Evolutionary conservation across 768 basidiomycete genomes (phyloP).

Genomic region (Pholiota molesta): DNA sequence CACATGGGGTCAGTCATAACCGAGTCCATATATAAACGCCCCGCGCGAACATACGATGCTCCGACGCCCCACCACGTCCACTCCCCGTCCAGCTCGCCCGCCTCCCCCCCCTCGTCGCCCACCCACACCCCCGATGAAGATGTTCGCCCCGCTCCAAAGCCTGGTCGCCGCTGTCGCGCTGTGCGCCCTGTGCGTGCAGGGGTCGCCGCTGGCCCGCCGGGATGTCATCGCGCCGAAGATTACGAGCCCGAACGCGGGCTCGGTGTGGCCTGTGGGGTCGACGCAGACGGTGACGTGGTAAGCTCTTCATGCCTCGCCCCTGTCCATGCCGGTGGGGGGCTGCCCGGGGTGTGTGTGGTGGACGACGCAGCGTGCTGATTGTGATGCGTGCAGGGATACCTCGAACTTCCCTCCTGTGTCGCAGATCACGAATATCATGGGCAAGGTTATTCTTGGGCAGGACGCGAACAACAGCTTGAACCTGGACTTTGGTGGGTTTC

Average conservation of each 20-base stretch:
- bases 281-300: conserved; percentile 57
- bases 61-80: conserved; percentile 24
- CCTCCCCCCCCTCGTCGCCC: conserved; percentile 6
- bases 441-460: conserved; percentile 55
- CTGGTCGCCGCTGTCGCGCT: conserved; percentile 18
- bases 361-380: conserved; percentile 1
- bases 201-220: conserved; percentile 40
- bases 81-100: conserved; percentile 20
- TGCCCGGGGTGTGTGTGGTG: not conserved
- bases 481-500: conserved; percentile 50
- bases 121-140: conserved; percentile 25
- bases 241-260: conserved; percentile 44
- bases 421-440: conserved; percentile 50
- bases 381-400: conserved; percentile 46
- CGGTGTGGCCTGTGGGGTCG: conserved; percentile 54
- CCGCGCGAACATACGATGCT: conserved; percentile 24
- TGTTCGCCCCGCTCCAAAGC: conserved; percentile 31
- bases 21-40: conserved; percentile 26
- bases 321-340: not conserved
- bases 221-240: conserved; percentile 56
- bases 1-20: conserved; percentile 19
- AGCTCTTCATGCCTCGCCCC: conserved; percentile 20
- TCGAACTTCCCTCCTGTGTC: conserved; percentile 45
- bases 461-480: conserved; percentile 50
- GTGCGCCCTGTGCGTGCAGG: conserved; percentile 26